These are phyloP conservation scores for Citrus mangshanensis DNA, from an alignment of 345 rosid genomes.

Conservation along the genomic window DNA sequence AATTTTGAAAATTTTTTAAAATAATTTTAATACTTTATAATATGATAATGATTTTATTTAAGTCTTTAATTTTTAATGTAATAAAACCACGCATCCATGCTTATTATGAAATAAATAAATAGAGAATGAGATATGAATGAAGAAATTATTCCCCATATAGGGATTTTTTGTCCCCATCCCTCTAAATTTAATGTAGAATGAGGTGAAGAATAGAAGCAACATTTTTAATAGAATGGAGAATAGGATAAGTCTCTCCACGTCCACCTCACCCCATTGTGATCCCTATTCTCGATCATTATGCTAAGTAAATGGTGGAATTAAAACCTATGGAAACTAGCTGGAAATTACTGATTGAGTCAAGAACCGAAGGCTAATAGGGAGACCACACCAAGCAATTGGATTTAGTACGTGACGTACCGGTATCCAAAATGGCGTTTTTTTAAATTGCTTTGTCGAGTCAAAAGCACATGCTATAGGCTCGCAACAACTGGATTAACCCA, in stretches of 20 bases:
- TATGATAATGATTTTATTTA: too few species aligned
- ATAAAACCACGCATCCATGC: too few species aligned
- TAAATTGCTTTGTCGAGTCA: not conserved
- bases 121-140: accelerated
- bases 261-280: too few species aligned
- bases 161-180: accelerated
- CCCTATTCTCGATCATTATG: too few species aligned
- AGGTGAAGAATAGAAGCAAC: accelerated
- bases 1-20: too few species aligned
- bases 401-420: not conserved
- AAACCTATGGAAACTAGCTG: not conserved
- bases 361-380: conserved; percentile 6
- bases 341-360: not conserved
- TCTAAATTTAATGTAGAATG: too few species aligned
- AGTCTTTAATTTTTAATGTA: too few species aligned
- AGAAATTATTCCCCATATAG: accelerated
- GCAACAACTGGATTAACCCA: conserved; percentile 14
- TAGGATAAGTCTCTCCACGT: too few species aligned
- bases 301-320: not conserved
- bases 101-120: too few species aligned
- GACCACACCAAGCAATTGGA: conserved; percentile 7
- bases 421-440: too few species aligned
- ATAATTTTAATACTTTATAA: too few species aligned
- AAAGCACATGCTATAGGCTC: conserved; percentile 1
- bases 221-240: too few species aligned